Base-by-base conservation (phyloP, 257 asterid species). In the Coffea canephora region DNA sequence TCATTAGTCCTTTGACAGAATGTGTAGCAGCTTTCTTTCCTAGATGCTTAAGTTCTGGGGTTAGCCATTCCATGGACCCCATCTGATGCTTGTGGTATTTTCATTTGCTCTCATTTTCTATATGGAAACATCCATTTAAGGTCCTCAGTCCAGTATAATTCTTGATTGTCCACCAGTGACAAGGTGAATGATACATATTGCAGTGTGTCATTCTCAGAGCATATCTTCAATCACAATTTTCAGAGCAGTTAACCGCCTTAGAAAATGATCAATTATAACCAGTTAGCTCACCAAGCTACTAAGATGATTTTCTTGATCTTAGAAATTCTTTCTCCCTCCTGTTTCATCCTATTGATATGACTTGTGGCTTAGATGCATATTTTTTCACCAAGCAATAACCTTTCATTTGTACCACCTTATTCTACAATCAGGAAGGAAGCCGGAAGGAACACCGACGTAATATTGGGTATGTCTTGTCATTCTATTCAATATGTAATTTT, bases 391-490 rank as follows among this genome's bases (percentile, higher is more conserved):
- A 57, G 36, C 41, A 5, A 55, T 55, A 45, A 19, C 46, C 78
- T 74, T 50, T 55, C 16, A 34, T 49, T 72, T 62, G 78, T 57
- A 71, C 55, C 68, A 61, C 72, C 43, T 41, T 31, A 0, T 43
- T 77, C 48, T 68, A 21, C 73, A 67, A 80, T 85, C 96, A 94
- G 98, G 93, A 83, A 8, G 88, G 81, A 85, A 71, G 27, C 18
- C 74, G 86, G 78, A 84, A 83, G 36, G 84, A 61, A 45, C 87
- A 87, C 49, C 86, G 90, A 66, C 90, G 86, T 36, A 85, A 87
- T 69, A 48, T 89, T 74, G 97, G 98, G 98, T 94, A 90, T 14
- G 88, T 81, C 61, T 66, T 8, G 54, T 34, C 67, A 65, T 69
- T 43, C 23, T 76, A 31, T 46, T 43, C 2, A 13, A 19, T n/a